A percentile compares a stretch with the other conserved stretches of the same genome.
phyloP scores from a whole-genome alignment of 805 yeast species.

The Brettanomyces nanus region DNA sequence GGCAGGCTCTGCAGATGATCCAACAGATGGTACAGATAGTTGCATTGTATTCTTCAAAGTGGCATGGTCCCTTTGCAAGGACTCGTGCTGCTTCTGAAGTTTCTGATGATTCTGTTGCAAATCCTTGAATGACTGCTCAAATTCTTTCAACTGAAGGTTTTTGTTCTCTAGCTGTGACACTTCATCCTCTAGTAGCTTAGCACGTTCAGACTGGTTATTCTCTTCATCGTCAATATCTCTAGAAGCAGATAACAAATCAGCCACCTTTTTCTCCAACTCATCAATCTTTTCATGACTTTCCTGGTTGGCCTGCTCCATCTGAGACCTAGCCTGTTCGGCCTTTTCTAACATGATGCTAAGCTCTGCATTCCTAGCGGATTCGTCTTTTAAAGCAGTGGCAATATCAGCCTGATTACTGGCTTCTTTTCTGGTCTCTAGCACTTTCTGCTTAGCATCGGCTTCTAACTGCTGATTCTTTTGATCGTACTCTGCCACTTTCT shows the following conservation, averaged over 20 bases:
- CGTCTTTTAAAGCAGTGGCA: neutral
- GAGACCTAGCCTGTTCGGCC: neutral
- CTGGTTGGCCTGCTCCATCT: neutral
- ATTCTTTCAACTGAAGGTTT: neutral
- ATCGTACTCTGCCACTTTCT: slow-evolving; percentile 1
- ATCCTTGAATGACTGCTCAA: neutral
- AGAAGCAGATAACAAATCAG: no score
- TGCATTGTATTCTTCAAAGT: slow-evolving; percentile 6
- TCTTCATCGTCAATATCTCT: no score
- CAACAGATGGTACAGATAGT: neutral
- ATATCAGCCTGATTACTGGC: neutral
- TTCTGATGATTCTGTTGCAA: neutral
- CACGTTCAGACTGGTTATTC: neutral
- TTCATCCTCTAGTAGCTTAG: neutral
- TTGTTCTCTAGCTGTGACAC: neutral
- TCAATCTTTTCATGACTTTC: neutral
- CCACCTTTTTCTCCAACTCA: neutral
- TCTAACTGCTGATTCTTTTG: slow-evolving; percentile 4
- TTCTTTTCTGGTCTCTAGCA: neutral
- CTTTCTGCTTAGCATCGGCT: neutral
- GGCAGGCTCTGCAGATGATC: slow-evolving; percentile 10
- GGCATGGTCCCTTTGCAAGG: slow-evolving; percentile 1
- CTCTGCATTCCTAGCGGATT: neutral
- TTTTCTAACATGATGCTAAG: slow-evolving; percentile 4
- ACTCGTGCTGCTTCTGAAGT: slow-evolving; percentile 1